Evolutionary conservation across 2,329 filamentous ascomycete genomes (phyloP), one percentile per base, ranked within the genome.

Genomic region (Xylaria sp.): DNA sequence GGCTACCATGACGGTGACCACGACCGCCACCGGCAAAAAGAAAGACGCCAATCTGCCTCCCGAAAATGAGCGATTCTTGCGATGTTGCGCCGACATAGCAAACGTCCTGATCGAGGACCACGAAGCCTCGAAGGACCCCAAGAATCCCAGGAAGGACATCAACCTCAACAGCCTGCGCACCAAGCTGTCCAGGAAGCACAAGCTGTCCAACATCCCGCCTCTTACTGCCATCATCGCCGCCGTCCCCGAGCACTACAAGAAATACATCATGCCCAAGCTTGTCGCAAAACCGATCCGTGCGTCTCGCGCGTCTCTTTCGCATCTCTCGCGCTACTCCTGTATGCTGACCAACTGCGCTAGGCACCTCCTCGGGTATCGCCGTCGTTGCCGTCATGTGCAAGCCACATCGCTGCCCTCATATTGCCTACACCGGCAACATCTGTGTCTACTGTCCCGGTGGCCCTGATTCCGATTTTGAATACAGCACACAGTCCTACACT

Each of bases 301-400:
- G 65, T 59, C 47, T 47, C 34, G 13, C 2, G 16, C 10, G 13
- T 4, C 37, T 6, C 46, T n/a, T 6, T 8, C 10, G 3, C 4
- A 34, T 6, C 5, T 6, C 39, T n/a, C 3, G 6, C 10, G 3
- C 4, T 18, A 1, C 9, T 2, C 6, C 8, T 30, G 11, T 35
- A 48, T 54, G 6, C 60, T 67, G 13, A 66, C 60, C 16, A n/a
- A 5, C 13, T 42, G 39, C 35, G 35, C 4, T 11, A 68, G 65
- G 67, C 69, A 97, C 93, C 13, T 96, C 93, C 0, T 97, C 92
- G 55, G 94, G 94, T 59, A 99, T 99, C 69, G 94, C 94, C 1
- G 94, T 99, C 7, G 94, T 99, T 52, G 94, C 95, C 49, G 95
- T 99, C 67, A 99, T 99, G 94, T 97, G 94, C 83, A 99, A 99